Base-by-base conservation (phyloP, 805 yeast genomes). In the Candida vartiovaarae region DNA sequence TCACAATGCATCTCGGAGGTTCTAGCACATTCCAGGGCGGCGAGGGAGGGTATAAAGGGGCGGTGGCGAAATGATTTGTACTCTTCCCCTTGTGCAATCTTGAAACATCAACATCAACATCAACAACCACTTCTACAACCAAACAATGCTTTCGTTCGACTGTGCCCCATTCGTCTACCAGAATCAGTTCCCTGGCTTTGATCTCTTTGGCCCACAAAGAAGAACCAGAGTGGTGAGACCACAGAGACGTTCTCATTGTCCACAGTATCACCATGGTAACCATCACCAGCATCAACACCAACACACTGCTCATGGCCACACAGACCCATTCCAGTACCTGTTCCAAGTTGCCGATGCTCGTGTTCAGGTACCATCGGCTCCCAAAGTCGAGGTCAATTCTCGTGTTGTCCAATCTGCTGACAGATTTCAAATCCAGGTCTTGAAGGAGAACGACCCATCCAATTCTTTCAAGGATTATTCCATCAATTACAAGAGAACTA, bases 401-500 rank as follows among this genome's bases (percentile, higher is more conserved):
- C 42, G 43, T 28, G 49, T 45, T 8, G 24, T 44, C 11, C 46
- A 45, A n/a, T 26, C 38, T 4, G 25, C 31, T 5, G 25, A 45
- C 8, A 26, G 38, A 5, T 48, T 15, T 26, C 51, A 48, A 36
- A 44, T 56, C 23, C 51, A 49, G 36, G 36, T 56, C 34, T 15
- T 35, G 36, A 56, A 53, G 29, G 52, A 49, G 31, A 41, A 34
- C 33, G 42, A 47, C 34, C 35, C 41, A 9, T 25, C 44, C 4
- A 43, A 46, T 27, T 50, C 48, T 23, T 55, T 50, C 38, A 38
- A 44, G 24, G 37, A 42, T 34, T 55, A 54, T 34, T 49, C 47
- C 1, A 47, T 56, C 25, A 31, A 33, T 5, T 52, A 54, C 30
- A 46, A 50, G 32, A 8, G 38, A 8, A 28, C 35, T 11, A 45